Evolutionary conservation across 73 alveolate genomes (phyloP).

Genomic region (Tetrahymena thermophila): DNA sequence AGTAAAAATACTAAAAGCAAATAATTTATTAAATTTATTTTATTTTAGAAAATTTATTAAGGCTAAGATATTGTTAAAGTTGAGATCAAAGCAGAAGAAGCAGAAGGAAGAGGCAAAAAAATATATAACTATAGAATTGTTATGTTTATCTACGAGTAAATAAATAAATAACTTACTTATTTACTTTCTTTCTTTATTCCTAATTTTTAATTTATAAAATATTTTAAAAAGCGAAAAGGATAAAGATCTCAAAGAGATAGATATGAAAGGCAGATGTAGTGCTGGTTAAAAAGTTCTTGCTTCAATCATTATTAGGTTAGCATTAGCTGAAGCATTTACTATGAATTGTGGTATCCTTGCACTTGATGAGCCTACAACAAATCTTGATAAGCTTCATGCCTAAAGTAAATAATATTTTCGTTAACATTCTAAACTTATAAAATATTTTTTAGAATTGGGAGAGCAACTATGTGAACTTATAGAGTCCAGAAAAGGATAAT

Average conservation of each 20-base stretch:
- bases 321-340: slow-evolving; percentile 98
- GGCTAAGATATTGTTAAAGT: slow-evolving; percentile 91
- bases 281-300: slow-evolving; percentile 98
- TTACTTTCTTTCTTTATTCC: not conserved
- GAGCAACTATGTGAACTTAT: slow-evolving; percentile 80
- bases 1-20: not conserved
- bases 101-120: slow-evolving; percentile 60
- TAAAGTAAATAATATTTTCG: slow-evolving; percentile 46
- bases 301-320: slow-evolving; percentile 94
- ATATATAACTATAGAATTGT: slow-evolving; percentile 89
- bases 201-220: too few species aligned
- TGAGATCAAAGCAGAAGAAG: slow-evolving; percentile 84
- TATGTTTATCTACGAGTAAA: slow-evolving; percentile 42
- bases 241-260: slow-evolving; percentile 65
- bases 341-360: slow-evolving; percentile 93
- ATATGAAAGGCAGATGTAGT: slow-evolving; percentile 98
- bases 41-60: slow-evolving; percentile 68
- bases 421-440: not conserved
- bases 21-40: not conserved
- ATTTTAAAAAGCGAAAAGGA: not conserved
- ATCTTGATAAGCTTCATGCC: slow-evolving; percentile 91
- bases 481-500: slow-evolving; percentile 79
- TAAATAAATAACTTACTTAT: not conserved
- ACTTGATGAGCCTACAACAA: slow-evolving; percentile 99
- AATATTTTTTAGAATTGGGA: slow-evolving; percentile 56